Percentiles rank a stretch among this genome's conserved stretches.
Evolutionary conservation across 73 alveolate genomes (phyloP).

Genomic region (Uronychia setigera): DNA sequence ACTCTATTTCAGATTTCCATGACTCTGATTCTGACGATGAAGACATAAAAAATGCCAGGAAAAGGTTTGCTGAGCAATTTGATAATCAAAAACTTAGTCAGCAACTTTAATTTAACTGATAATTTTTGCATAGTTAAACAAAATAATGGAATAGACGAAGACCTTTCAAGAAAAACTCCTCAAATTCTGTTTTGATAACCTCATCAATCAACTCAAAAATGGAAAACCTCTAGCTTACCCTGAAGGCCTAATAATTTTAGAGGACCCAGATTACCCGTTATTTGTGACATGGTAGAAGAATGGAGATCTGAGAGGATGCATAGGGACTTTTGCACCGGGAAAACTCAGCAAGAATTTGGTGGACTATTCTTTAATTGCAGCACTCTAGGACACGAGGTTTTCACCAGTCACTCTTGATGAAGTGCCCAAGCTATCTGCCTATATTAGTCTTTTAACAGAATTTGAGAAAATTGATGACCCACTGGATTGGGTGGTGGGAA

Average conservation of each 20-base stretch:
- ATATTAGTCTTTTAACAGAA: conserved; percentile 82
- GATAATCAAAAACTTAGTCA: too few species aligned
- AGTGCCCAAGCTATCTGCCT: conserved; percentile 70
- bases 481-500: conserved; percentile 92
- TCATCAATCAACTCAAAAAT: conserved; percentile 10
- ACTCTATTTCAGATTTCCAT: too few species aligned
- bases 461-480: conserved; percentile 84
- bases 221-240: conserved; percentile 31
- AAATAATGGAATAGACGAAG: too few species aligned
- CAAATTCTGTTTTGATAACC: conserved; percentile 34
- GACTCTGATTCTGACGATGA: too few species aligned
- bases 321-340: conserved; percentile 85
- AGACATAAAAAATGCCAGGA: too few species aligned
- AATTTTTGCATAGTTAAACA: too few species aligned
- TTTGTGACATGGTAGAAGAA: conserved; percentile 95
- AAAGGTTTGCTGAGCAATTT: too few species aligned
- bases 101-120: too few species aligned
- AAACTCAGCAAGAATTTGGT: conserved; percentile 72
- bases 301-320: conserved; percentile 94
- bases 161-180: too few species aligned
- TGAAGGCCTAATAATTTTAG: neutral
- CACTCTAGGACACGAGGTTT: conserved; percentile 92
- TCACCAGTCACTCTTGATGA: conserved; percentile 80
- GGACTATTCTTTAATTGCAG: conserved; percentile 81
- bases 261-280: too few species aligned